A percentile compares a stretch with the other conserved stretches of the same genome.
phyloP scores from a whole-genome alignment of 1,284 basidiomycete species.

The Pseudomicrostroma phylloplanum region DNA sequence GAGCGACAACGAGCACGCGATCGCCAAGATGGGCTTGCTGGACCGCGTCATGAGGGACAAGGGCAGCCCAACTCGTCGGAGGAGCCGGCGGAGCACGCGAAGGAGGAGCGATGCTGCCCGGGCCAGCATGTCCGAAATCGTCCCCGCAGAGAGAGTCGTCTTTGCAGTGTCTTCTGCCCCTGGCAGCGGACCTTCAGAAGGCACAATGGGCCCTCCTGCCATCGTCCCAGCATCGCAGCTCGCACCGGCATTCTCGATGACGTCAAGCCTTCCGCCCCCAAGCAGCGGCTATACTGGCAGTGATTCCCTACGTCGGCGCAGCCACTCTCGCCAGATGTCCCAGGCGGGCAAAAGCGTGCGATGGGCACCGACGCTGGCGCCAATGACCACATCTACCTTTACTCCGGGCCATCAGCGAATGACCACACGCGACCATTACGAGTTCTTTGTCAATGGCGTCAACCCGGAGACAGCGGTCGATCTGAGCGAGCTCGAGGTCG shows the following conservation, averaged over 20 bases:
- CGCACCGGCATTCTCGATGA: background rate
- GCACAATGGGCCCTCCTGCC: background rate
- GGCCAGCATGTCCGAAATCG: background rate
- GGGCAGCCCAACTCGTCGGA: constrained; percentile 36
- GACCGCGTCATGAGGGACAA: constrained; percentile 45
- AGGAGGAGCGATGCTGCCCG: constrained; percentile 18
- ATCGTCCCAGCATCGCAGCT: background rate
- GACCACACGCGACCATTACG: constrained; percentile 41
- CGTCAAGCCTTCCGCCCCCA: background rate
- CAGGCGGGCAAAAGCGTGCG: constrained; percentile 15
- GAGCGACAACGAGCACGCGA: constrained; percentile 10
- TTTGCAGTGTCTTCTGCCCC: no score
- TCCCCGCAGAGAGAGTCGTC: constrained; percentile 4
- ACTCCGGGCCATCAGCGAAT: constrained; percentile 19
- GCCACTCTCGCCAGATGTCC: background rate
- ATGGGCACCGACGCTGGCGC: constrained; percentile 22
- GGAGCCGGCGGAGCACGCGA: constrained; percentile 37
- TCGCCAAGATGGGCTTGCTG: constrained; percentile 40
- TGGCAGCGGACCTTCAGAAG: no score
- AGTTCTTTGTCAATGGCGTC: constrained; percentile 39
- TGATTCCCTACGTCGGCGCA: background rate
- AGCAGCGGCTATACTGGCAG: background rate
- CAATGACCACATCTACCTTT: constrained; percentile 20
- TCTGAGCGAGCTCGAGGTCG: constrained; percentile 27
- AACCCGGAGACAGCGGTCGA: constrained; percentile 11